These are phyloP conservation scores for Clitoria ternatea DNA, from an alignment of 306 rosid species.

Conservation along the genomic window DNA sequence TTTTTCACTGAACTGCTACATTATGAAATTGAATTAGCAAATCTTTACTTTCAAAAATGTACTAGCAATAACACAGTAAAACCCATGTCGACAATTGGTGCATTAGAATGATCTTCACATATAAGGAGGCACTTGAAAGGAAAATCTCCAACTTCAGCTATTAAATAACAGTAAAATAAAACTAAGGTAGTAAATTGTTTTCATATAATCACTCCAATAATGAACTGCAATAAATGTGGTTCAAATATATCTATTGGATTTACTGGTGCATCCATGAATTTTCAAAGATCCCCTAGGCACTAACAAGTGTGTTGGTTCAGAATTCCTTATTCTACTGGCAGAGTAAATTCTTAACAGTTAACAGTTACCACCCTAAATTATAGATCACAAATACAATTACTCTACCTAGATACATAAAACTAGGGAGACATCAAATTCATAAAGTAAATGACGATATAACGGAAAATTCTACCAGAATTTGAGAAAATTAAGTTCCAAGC, in stretches of 20 bases:
- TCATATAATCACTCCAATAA: neutral
- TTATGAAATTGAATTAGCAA: neutral
- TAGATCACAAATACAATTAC: neutral
- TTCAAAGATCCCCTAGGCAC: neutral
- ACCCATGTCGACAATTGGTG: neutral
- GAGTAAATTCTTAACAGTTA: neutral
- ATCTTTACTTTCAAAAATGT: neutral
- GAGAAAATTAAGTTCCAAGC: slow-evolving; percentile 22
- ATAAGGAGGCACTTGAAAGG: neutral
- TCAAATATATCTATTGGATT: neutral
- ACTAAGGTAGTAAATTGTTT: neutral
- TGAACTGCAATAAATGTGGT: neutral
- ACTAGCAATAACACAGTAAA: neutral
- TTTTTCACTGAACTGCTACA: neutral
- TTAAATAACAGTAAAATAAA: neutral
- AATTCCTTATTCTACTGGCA: neutral
- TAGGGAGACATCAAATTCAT: neutral
- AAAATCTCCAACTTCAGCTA: neutral
- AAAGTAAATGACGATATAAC: slow-evolving; percentile 9
- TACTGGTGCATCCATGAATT: neutral
- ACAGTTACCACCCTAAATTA: neutral
- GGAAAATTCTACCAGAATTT: slow-evolving; percentile 28
- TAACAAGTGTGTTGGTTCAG: neutral
- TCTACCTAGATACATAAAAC: neutral
- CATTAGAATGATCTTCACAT: neutral